A percentile compares a stretch with the other conserved stretches of the same genome.
Evolutionary conservation across 306 rosid species (phyloP).

Genomic region (Cucurbita ficifolia): DNA sequence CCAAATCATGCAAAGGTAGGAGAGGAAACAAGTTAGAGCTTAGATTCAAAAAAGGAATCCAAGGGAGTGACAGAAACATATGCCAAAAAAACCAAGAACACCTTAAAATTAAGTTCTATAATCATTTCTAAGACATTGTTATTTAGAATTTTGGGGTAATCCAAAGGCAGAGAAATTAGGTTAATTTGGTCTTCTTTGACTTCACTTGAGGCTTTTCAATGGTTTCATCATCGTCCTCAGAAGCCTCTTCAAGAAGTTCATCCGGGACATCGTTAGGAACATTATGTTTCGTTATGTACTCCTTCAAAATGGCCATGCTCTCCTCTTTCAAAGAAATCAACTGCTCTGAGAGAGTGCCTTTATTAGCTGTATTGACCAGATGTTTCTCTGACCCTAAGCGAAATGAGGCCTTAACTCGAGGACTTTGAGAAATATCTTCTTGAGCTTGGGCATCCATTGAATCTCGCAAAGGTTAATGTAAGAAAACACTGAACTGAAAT

Average conservation of each 20-base stretch:
- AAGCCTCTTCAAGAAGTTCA: slow-evolving; percentile 47
- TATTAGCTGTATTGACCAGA: slow-evolving; percentile 20
- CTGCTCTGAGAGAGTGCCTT: slow-evolving; percentile 51
- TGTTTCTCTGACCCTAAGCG: slow-evolving; percentile 46
- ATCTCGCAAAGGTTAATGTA: slow-evolving; percentile 8
- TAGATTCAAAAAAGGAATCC: not conserved
- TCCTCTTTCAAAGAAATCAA: slow-evolving; percentile 53
- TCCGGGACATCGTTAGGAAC: slow-evolving; percentile 73
- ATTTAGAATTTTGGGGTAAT: not conserved
- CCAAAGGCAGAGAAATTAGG: slow-evolving; percentile 13
- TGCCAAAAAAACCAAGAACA: not conserved
- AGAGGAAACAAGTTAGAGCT: not conserved
- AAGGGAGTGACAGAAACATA: not conserved
- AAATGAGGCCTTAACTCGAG: slow-evolving; percentile 36
- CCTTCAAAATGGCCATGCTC: slow-evolving; percentile 64
- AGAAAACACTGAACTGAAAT: not conserved
- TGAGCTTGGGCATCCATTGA: slow-evolving; percentile 30
- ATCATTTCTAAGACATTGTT: not conserved
- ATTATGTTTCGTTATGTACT: slow-evolving; percentile 69
- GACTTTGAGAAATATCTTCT: slow-evolving; percentile 16
- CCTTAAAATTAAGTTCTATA: not conserved
- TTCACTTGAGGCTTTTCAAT: slow-evolving; percentile 34
- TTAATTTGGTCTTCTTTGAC: slow-evolving; percentile 57
- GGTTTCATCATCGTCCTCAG: slow-evolving; percentile 45
- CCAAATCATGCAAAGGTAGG: not conserved